phyloP scores from a whole-genome alignment of 805 yeast genomes.

The Hanseniaspora hatyaiensis region DNA sequence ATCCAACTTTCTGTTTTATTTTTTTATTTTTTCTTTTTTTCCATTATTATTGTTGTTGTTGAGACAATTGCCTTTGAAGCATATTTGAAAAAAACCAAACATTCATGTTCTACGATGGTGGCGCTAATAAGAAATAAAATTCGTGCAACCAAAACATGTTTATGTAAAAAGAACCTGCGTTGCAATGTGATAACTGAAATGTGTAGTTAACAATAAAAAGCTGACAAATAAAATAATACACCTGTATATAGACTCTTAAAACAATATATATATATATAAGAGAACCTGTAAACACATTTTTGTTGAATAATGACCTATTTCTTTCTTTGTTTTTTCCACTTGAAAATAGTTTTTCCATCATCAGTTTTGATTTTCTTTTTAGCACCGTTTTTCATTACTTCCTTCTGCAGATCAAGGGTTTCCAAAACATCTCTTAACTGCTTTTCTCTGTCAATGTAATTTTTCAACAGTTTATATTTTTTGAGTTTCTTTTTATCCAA shows the following conservation, averaged over 20 bases:
- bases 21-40: too few species aligned
- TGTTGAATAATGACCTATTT: slow-evolving; percentile 25
- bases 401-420: slow-evolving; percentile 66
- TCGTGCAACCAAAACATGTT: too few species aligned
- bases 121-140: too few species aligned
- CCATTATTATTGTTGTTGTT: too few species aligned
- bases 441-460: slow-evolving; percentile 55
- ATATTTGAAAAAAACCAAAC: too few species aligned
- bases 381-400: slow-evolving; percentile 81
- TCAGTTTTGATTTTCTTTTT: slow-evolving; percentile 61
- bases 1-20: too few species aligned
- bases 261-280: too few species aligned
- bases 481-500: slow-evolving; percentile 46
- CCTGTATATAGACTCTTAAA: too few species aligned
- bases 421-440: slow-evolving; percentile 58
- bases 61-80: too few species aligned
- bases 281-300: too few species aligned
- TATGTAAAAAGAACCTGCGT: too few species aligned
- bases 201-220: slow-evolving; percentile 10
- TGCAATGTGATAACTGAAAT: slow-evolving; percentile 9
- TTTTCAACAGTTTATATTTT: slow-evolving; percentile 47
- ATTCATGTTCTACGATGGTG: too few species aligned
- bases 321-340: slow-evolving; percentile 77
- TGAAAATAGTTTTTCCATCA: slow-evolving; percentile 59
- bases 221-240: not conserved